Evolutionary conservation across 371 early-diverging fungal species (phyloP), one percentile per base, ranked within the genome.

Genomic region (Mucor racemosus): DNA sequence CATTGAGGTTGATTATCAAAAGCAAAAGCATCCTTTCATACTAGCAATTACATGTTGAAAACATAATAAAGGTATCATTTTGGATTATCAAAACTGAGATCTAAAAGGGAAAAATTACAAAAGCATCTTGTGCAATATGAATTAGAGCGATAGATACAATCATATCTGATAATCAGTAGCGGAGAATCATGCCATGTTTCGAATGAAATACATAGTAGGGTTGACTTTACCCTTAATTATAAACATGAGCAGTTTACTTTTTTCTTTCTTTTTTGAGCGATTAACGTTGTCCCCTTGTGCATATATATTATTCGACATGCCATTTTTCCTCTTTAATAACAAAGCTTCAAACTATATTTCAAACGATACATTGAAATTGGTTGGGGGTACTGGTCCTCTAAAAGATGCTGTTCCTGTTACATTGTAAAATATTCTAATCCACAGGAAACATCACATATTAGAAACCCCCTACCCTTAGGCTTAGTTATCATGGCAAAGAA

Each of bases 71-170:
- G 26, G n/a, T n/a, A 44, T 44, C 44, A 17, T 44, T 44, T 44
- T 44, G 44, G 17, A 44, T 44, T 44, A 44, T 44, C 44, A 44
- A 44, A 44, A 44, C 44, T 44, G 44, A n/a, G 44, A 44, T 44
- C 44, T 44, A 44, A 44, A 44, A 17, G 17, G 17, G n/a, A 1
- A 44, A 7, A 44, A 42, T 6, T 15, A 44, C n/a, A 44, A 8
- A 44, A 44, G 15, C 44, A 44, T 44, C 44, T 44, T 44, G 44
- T 44, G 44, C 44, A 44, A 44, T 44, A 44, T 44, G 17, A 17
- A 44, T 44, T 42, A 48, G 9, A 48, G 7, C 0, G 13, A 50
- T 1, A 50, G 50, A 50, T 50, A 19, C 26, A 26, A 26, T 26
- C 26, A 26, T 50, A 50, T 50, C 50, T 11, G 50, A 50, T 50